phyloP scores from a whole-genome alignment of 345 rosid species.

The Ceriops tagal region DNA sequence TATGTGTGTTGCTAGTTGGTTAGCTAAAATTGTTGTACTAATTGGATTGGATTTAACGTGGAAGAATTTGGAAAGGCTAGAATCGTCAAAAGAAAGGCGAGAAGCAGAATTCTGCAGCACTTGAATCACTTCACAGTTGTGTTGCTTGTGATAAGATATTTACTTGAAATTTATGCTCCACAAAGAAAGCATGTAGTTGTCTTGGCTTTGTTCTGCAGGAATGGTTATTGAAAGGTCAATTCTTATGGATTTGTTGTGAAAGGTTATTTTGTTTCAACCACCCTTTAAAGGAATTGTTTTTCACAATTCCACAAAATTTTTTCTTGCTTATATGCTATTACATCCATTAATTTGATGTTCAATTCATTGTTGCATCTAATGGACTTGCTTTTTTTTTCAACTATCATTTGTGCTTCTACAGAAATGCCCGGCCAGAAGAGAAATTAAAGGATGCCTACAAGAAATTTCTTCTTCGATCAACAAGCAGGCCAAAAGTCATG shows the following conservation, averaged over 20 bases:
- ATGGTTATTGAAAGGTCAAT: background rate
- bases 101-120: background rate
- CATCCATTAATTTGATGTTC: background rate
- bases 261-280: no score
- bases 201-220: background rate
- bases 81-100: no score
- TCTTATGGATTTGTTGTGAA: background rate
- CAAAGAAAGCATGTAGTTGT: background rate
- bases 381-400: conserved; percentile 6
- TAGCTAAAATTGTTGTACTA: background rate
- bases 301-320: background rate
- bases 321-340: background rate
- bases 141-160: background rate
- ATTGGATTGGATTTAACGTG: background rate
- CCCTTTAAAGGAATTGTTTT: background rate
- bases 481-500: conserved; percentile 41
- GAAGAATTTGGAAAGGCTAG: no score
- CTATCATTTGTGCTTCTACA: conserved; percentile 17
- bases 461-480: conserved; percentile 67
- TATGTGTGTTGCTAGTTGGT: background rate
- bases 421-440: conserved; percentile 72
- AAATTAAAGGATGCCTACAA: conserved; percentile 73
- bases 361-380: background rate
- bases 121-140: background rate
- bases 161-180: background rate